These are phyloP conservation scores for Lachancea mirantina DNA, from an alignment of 805 yeast genomes.

Conservation along the genomic window DNA sequence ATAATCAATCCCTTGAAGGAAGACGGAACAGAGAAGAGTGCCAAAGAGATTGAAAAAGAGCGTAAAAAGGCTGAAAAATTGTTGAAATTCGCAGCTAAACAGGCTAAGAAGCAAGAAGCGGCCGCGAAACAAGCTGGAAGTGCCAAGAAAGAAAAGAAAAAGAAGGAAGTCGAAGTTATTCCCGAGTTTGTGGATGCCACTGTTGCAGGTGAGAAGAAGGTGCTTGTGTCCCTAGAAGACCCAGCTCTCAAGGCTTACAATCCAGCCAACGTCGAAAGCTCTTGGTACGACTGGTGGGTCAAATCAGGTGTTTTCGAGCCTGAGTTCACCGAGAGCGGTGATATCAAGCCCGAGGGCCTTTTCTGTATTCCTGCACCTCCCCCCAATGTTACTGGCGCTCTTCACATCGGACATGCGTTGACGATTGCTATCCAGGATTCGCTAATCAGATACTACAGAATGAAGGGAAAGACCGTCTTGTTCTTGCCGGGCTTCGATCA, in stretches of 20 bases:
- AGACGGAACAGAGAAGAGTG: constrained; percentile 52
- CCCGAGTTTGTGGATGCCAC: constrained; percentile 88
- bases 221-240: constrained; percentile 78
- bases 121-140: constrained; percentile 28
- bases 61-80: constrained; percentile 81
- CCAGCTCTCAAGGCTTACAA: constrained; percentile 90
- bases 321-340: constrained; percentile 67
- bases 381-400: constrained; percentile 97
- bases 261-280: constrained; percentile 87
- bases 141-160: constrained; percentile 61
- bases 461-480: constrained; percentile 91
- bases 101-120: constrained; percentile 51
- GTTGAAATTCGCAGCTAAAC: constrained; percentile 78
- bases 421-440: constrained; percentile 94
- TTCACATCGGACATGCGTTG: constrained; percentile 97
- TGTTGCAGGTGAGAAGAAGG: constrained; percentile 83
- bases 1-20: constrained; percentile 33
- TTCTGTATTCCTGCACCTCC: constrained; percentile 98
- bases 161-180: constrained; percentile 58
- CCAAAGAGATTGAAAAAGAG: constrained; percentile 80
- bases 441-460: constrained; percentile 86
- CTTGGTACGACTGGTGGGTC: constrained; percentile 98
- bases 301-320: constrained; percentile 85
- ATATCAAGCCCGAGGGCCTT: constrained; percentile 69
- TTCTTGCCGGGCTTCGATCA: constrained; percentile 97